Evolutionary conservation across 1,284 basidiomycete genomes (phyloP).

Genomic region (Cryptococcus hybrid): DNA sequence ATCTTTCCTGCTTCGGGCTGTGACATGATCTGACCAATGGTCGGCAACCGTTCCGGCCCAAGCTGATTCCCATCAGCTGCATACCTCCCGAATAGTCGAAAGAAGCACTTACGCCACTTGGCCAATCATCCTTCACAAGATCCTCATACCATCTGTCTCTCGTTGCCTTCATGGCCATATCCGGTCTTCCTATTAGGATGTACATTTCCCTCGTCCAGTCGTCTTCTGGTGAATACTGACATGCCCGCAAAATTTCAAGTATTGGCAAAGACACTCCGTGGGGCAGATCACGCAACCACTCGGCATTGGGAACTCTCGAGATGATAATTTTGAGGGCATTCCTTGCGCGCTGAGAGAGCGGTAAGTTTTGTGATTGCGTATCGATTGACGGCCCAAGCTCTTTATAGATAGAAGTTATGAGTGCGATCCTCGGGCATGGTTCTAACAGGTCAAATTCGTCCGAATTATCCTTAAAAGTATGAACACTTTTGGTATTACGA

Average conservation of each 20-base stretch:
- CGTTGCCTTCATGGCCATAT: conserved; percentile 55
- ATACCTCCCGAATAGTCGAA: neutral
- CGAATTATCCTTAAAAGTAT: neutral
- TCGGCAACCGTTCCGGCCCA: conserved; percentile 11
- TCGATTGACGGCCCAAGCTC: neutral
- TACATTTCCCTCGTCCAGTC: conserved; percentile 72
- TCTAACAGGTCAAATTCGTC: neutral
- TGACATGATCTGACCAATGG: conserved; percentile 20
- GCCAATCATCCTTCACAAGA: conserved; percentile 13
- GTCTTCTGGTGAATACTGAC: conserved; percentile 70
- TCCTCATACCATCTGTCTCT: conserved; percentile 1
- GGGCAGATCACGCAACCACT: conserved; percentile 57
- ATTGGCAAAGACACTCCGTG: conserved; percentile 75
- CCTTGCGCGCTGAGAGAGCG: conserved; percentile 52
- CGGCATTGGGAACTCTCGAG: conserved; percentile 53
- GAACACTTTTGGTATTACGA: conserved; percentile 19
- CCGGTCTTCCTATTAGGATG: conserved; percentile 71
- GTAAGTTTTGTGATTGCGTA: neutral
- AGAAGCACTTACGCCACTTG: conserved; percentile 13
- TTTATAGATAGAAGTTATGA: neutral
- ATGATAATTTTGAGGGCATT: conserved; percentile 64
- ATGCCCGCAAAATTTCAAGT: conserved; percentile 74
- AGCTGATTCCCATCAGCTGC: too few relatives aligned
- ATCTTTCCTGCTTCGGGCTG: too few relatives aligned
- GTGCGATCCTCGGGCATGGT: neutral